phyloP scores from a whole-genome alignment of 106 monocot species.

The Dioscorea zingiberensis region DNA sequence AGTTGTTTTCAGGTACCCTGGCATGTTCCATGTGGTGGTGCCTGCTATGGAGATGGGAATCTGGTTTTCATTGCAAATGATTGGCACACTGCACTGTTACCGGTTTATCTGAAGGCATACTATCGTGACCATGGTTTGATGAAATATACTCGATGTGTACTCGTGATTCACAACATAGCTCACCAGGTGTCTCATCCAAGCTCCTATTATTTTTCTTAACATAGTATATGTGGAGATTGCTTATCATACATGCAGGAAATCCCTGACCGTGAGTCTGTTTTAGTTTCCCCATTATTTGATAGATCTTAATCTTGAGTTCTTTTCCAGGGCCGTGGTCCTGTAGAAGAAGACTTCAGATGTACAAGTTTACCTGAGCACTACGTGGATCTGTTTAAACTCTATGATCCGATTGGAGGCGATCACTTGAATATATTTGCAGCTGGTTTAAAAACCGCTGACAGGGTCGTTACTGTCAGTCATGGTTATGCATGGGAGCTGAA shows the following conservation, averaged over 20 bases:
- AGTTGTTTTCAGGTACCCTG: constrained; percentile 62
- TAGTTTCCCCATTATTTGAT: no score
- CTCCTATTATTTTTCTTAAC: background rate
- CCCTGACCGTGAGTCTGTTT: no score
- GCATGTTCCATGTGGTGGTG: constrained; percentile 82
- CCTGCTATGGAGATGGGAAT: constrained; percentile 85
- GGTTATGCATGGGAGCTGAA: constrained; percentile 90
- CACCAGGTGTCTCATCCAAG: constrained; percentile 49
- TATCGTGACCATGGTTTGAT: constrained; percentile 86
- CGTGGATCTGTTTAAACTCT: constrained; percentile 54
- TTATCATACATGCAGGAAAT: no score
- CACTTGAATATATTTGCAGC: constrained; percentile 81
- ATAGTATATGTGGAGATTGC: background rate
- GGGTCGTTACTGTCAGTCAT: constrained; percentile 74
- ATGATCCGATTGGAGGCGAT: constrained; percentile 76
- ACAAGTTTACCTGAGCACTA: constrained; percentile 52
- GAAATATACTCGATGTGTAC: constrained; percentile 59
- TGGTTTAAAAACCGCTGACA: constrained; percentile 68
- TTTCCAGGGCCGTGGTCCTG: constrained; percentile 76
- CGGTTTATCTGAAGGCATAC: constrained; percentile 90
- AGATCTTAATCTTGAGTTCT: no score
- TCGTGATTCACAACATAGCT: constrained; percentile 93
- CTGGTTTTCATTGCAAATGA: constrained; percentile 89
- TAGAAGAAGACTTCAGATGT: constrained; percentile 37
- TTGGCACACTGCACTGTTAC: constrained; percentile 89